A percentile compares a stretch with the other conserved stretches of the same genome.
Conservation (phyloP, 805 yeast species). For the Kodamaea jinghongensis region DNA sequence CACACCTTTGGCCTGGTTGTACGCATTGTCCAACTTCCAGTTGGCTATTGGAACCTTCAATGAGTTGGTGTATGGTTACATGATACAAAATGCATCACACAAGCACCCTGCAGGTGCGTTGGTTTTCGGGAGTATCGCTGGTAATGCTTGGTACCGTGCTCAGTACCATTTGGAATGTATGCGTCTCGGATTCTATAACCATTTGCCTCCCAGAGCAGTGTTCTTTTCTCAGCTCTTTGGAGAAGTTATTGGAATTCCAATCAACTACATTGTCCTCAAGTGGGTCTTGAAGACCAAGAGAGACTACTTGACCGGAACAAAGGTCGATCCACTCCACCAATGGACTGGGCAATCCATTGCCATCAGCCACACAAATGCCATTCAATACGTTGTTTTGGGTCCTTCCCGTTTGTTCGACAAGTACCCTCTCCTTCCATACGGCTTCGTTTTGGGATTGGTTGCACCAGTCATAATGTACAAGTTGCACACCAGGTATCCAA, state of each 20-base stretch:
- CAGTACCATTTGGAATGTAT: constrained; percentile 37
- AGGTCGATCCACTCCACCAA: constrained; percentile 46
- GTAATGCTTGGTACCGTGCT: constrained; percentile 47
- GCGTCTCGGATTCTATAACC: constrained; percentile 53
- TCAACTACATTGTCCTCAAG: constrained; percentile 46
- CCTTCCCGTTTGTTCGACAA: constrained; percentile 43
- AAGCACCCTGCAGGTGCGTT: constrained; percentile 50
- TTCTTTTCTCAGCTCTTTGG: constrained; percentile 53
- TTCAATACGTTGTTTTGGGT: constrained; percentile 50
- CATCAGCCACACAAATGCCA: constrained; percentile 45
- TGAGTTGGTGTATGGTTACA: constrained; percentile 46
- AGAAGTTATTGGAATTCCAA: constrained; percentile 51
- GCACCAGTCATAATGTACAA: constrained; percentile 35
- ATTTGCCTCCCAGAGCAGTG: constrained; percentile 49
- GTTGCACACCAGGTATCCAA: constrained; percentile 28
- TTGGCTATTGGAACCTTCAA: constrained; percentile 52
- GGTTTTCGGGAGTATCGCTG: constrained; percentile 51
- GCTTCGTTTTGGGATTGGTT: constrained; percentile 40
- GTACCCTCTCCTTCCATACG: constrained; percentile 44
- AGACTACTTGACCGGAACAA: constrained; percentile 32
- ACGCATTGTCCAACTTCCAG: constrained; percentile 51
- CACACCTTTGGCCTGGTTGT: constrained; percentile 48
- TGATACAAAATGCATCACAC: constrained; percentile 33
- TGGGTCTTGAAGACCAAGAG: constrained; percentile 46
- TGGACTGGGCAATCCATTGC: constrained; percentile 50